A percentile compares a stretch with the other conserved stretches of the same genome.
Evolutionary conservation across 768 basidiomycete genomes (phyloP).

Genomic region (Rhodotorula babjevae): DNA sequence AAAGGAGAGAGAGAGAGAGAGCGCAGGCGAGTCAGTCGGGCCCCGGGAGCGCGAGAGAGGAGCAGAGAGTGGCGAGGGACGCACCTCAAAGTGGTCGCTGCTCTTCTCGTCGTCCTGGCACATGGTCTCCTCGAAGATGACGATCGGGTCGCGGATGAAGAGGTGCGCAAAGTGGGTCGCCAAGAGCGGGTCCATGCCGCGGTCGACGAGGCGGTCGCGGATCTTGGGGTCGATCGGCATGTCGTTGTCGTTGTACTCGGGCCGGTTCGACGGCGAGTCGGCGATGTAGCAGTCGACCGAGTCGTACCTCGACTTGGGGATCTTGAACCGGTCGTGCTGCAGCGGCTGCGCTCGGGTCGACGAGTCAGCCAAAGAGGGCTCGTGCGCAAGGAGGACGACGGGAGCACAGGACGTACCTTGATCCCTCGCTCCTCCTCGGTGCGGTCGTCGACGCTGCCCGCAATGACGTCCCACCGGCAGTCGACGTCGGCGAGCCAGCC

Average conservation of each 20-base stretch:
- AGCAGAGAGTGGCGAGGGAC: conserved; percentile 9
- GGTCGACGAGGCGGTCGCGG: conserved; percentile 63
- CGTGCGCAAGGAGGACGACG: too few relatives aligned
- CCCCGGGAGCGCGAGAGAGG: too few relatives aligned
- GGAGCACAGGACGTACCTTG: conserved; percentile 53
- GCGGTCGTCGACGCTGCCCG: conserved; percentile 95
- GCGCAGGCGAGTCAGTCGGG: neutral
- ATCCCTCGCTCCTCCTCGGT: conserved; percentile 89
- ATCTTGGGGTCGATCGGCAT: conserved; percentile 73
- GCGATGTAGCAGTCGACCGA: conserved; percentile 89
- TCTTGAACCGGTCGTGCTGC: conserved; percentile 64
- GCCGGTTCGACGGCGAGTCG: conserved; percentile 71
- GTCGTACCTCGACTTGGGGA: conserved; percentile 96
- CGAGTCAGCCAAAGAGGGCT: accelerated
- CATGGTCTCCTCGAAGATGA: conserved; percentile 88
- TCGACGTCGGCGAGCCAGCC: conserved; percentile 95
- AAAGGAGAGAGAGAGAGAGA: too few relatives aligned
- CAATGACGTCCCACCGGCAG: conserved; percentile 97
- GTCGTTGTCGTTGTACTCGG: conserved; percentile 86
- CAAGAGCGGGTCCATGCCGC: conserved; percentile 80
- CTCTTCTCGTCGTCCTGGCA: conserved; percentile 82
- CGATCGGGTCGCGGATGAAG: conserved; percentile 95
- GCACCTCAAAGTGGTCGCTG: conserved; percentile 91
- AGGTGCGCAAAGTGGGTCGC: conserved; percentile 90
- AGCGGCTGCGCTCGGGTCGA: conserved; percentile 58